Percentiles rank a stretch among this genome's conserved stretches.
Evolutionary conservation across 306 rosid species (phyloP).

Genomic region (Vigna angularis): DNA sequence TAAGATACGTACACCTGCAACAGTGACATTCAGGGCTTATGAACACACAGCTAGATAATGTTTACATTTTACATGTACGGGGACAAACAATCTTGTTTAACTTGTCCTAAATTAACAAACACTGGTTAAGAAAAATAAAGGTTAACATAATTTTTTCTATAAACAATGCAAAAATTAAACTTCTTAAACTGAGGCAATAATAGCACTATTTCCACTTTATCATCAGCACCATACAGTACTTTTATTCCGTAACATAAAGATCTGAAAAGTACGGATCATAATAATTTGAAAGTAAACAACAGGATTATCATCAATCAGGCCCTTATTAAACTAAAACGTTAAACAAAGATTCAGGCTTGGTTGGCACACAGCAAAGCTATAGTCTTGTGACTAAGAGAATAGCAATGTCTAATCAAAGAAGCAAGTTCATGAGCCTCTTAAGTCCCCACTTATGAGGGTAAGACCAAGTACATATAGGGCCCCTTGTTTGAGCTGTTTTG

Average conservation of each 20-base stretch:
- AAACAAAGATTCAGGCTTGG: not conserved
- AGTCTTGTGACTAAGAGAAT: not conserved
- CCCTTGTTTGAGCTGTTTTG: not conserved
- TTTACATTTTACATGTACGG: not conserved
- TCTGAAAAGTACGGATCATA: not conserved
- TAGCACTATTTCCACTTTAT: conserved; percentile 29
- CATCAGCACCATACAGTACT: conserved; percentile 13
- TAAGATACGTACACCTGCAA: not conserved
- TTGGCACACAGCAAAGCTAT: conserved; percentile 2
- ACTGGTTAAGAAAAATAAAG: not conserved
- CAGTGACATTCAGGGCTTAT: conserved; percentile 11
- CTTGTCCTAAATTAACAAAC: conserved; percentile 31
- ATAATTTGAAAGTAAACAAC: conserved; percentile 23
- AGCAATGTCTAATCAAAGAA: conserved; percentile 5
- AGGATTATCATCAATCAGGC: conserved; percentile 30
- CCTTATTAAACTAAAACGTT: conserved; percentile 16
- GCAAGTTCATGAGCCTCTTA: conserved; percentile 5
- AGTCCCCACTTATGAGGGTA: not conserved
- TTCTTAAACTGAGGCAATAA: conserved; percentile 18
- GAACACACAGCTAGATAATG: conserved; percentile 4
- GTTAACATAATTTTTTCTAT: not conserved
- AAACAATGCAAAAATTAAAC: conserved; percentile 28
- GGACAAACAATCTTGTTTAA: conserved; percentile 5
- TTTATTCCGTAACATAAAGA: conserved; percentile 24
- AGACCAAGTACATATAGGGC: not conserved